phyloP scores from a whole-genome alignment of 2,329 filamentous ascomycete genomes.

The Calonectria hongkongensis region DNA sequence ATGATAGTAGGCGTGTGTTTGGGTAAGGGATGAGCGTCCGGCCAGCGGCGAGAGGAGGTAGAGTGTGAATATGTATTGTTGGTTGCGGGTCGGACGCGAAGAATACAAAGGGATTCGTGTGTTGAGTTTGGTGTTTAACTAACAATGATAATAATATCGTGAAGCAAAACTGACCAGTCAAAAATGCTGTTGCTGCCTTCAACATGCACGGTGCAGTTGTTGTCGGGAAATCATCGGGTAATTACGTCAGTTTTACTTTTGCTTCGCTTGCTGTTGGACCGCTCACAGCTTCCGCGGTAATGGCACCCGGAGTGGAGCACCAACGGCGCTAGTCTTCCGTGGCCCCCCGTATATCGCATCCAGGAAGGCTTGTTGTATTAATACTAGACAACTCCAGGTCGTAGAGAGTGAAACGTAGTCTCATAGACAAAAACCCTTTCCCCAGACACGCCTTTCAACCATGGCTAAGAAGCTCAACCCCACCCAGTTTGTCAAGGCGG shows the following conservation, averaged over 20 bases:
- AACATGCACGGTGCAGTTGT: constrained; percentile 20
- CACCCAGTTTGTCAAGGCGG: constrained; percentile 60
- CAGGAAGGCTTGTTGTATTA: constrained; percentile 7
- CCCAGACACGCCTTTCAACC: neutral
- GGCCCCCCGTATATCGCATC: constrained; percentile 32
- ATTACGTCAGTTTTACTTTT: constrained; percentile 44
- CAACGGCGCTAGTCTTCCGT: constrained; percentile 38
- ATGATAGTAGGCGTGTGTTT: constrained; percentile 46
- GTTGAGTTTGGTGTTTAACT: neutral
- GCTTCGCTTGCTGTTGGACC: neutral
- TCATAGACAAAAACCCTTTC: constrained; percentile 17
- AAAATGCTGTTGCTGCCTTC: constrained; percentile 26
- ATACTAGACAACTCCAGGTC: neutral
- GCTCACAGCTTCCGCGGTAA: constrained; percentile 29
- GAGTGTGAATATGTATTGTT: neutral
- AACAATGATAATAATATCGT: constrained; percentile 1
- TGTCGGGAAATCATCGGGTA: constrained; percentile 32
- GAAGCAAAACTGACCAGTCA: constrained; percentile 19
- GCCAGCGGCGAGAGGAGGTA: constrained; percentile 16
- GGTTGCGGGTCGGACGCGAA: neutral
- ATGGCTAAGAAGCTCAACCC: constrained; percentile 61
- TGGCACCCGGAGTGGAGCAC: constrained; percentile 29
- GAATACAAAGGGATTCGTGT: neutral
- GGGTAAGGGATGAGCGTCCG: constrained; percentile 9
- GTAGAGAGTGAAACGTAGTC: neutral